Conservation (phyloP, 805 yeast species). For the Lipomyces orientalis region DNA sequence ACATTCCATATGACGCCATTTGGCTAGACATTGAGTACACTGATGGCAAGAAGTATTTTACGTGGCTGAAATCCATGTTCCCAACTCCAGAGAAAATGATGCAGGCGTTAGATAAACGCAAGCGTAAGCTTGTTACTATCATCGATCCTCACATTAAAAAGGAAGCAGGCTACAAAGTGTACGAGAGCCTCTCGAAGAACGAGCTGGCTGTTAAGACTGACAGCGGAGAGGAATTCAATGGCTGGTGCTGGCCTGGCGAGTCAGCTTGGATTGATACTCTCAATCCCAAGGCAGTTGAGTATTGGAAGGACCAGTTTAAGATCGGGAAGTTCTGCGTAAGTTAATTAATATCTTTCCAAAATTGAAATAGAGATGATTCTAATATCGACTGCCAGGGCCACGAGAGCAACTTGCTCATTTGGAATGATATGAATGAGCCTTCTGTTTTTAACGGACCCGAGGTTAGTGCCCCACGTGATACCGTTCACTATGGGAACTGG, state of each 20-base stretch:
- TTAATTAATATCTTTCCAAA: background rate
- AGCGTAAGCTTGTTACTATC: constrained; percentile 80
- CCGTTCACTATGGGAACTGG: constrained; percentile 75
- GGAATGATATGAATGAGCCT: constrained; percentile 99
- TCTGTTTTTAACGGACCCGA: constrained; percentile 95
- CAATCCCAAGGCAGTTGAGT: constrained; percentile 61
- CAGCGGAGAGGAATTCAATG: constrained; percentile 62
- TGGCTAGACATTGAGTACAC: constrained; percentile 97
- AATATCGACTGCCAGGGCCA: constrained; percentile 21
- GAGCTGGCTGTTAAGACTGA: constrained; percentile 56
- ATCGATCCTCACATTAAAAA: constrained; percentile 90
- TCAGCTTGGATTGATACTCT: constrained; percentile 91
- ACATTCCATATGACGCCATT: constrained; percentile 85
- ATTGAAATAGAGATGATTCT: background rate
- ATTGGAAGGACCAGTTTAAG: constrained; percentile 64
- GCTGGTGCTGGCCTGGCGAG: constrained; percentile 99
- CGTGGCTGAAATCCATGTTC: constrained; percentile 80
- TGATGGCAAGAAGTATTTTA: constrained; percentile 83
- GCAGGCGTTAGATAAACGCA: constrained; percentile 65
- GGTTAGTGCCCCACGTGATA: constrained; percentile 83
- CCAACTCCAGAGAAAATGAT: constrained; percentile 78
- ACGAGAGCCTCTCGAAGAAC: constrained; percentile 55
- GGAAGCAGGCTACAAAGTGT: constrained; percentile 61
- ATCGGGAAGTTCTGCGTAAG: constrained; percentile 49
- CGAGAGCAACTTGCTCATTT: constrained; percentile 73